Evolutionary conservation across 805 yeast genomes (phyloP), one percentile per base, ranked within the genome.

Genomic region (Sungouiella blattae): DNA sequence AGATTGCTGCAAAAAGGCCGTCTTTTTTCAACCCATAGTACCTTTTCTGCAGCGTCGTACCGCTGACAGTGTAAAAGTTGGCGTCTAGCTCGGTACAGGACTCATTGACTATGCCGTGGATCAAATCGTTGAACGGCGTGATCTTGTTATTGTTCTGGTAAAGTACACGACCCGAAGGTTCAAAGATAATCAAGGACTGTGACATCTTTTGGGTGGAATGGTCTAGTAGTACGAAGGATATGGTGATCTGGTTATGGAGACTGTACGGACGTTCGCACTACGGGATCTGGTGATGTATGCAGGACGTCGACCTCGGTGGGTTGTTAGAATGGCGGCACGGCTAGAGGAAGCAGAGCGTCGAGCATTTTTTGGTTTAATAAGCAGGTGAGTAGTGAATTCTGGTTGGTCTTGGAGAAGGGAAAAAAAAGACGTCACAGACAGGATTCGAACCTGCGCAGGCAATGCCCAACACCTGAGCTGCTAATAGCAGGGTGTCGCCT

Each of bases 401-500:
- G n/a, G n/a, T n/a, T 20, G 9, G 22, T 20, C 9, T 20, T 7
- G 22, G 9, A 9, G 9, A 9, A 9, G 27, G 34, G 60, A 75
- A 76, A 76, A 69, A 75, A 68, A 67, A 62, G 58, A 50, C 95
- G 96, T 84, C 85, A 87, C 94, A 83, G 94, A 86, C 95, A 87
- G 94, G 96, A 87, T 87, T 87, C 96, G 96, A 87, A 87, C 96
- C 94, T 87, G 95, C 95, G 96, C 61, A 64, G 67, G 71, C 58
- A 67, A 55, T 57, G 57, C 71, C 67, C 73, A 67, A 65, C 66
- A 60, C 69, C 69, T 63, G 36, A 33, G 41, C 67, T 32, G 42
- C 42, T 36, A 55, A 69, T 79, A 81, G 87, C 87, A 81, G 88
- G 87, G 87, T 80, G 79, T 78, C 88, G 85, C 87, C 87, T 81